Evolutionary conservation across 2,329 filamentous ascomycete species (phyloP), one percentile per base, ranked within the genome.

Genomic region (Pyrenochaeta sp.): DNA sequence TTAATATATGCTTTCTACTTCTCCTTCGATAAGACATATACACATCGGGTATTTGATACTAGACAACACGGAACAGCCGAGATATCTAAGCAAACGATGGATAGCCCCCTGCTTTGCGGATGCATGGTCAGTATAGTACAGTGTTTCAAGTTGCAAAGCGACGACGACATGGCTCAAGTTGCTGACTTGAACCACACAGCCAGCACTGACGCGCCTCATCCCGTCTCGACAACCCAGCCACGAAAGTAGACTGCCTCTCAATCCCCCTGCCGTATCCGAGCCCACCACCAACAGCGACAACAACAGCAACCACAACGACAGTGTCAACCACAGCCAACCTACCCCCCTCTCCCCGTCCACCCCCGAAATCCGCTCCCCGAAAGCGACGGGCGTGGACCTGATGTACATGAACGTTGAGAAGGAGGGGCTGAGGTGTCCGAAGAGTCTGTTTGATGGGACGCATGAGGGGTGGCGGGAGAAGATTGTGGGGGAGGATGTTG

Each of bases 41-140:
- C n/a, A n/a, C n/a, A n/a, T n/a, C n/a, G n/a, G n/a, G n/a, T n/a
- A n/a, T n/a, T n/a, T n/a, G n/a, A n/a, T n/a, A n/a, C n/a, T n/a
- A 4, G 6, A 30, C 15, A 3, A 30, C 14, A n/a, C 19, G 31
- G n/a, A 22, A 20, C 11, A 34, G n/a, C 7, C 19, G 15, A 19
- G 19, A 23, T 21, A 22, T 14, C 31, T 18, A 8, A 20, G 7
- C n/a, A n/a, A 34, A 20, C 11, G 10, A 20, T 4, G 3, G 18
- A n/a, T 22, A 8, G 15, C 9, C 11, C 11, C 6, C 13, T 11
- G 8, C 10, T 14, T 13, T 20, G 31, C 19, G 30, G 18, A 21
- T 34, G 18, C 19, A 22, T 34, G 31, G 31, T 23, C 19, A 34
- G 31, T 34, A n/a, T n/a, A n/a, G n/a, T n/a, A n/a, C n/a, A n/a